Evolutionary conservation across 2,329 filamentous ascomycete species (phyloP), one percentile per base, ranked within the genome.

Genomic region (Phoma sp.): DNA sequence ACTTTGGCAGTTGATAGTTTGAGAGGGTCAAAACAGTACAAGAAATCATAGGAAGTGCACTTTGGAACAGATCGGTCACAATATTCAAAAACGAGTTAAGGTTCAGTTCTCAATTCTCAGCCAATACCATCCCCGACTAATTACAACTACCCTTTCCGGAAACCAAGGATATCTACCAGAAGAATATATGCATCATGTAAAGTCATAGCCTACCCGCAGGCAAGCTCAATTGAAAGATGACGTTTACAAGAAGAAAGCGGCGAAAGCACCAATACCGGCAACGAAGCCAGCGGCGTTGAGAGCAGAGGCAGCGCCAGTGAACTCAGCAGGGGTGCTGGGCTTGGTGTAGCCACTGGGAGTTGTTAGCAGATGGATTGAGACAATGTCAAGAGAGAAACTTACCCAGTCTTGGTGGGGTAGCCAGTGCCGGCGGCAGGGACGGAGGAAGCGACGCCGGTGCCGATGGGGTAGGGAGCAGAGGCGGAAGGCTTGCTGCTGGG

Each of bases 231-330:
- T 71, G 64, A 63, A 63, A 62, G 51, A 71, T 74, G 72, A 73
- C 71, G 57, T 75, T 75, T 76, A 76, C 71, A 76, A 72, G 73
- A 76, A 76, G 65, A 76, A 64, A 72, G 74, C 74, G 58, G 74
- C 74, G 65, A 76, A 67, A 64, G 73, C 74, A 74, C 74, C 74
- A 62, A 76, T 63, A 72, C 72, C 74, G 47, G 74, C 74, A 62
- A 75, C 68, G 65, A 74, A 73, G 66, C 71, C 69, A 63, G 64
- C 72, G 51, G 64, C 69, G 69, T 74, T 71, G 62, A 72, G 64
- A 47, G 69, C 53, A 62, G 61, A 67, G 58, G 74, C 74, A 67
- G 73, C 74, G 51, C 74, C 74, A 47, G 72, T 72, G 74, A 74
- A 76, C 61, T 69, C 56, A 57, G 73, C 62, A 48, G 71, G 66